Conservation (phyloP, 2,329 filamentous ascomycete species). For the Talaromyces sp. region DNA sequence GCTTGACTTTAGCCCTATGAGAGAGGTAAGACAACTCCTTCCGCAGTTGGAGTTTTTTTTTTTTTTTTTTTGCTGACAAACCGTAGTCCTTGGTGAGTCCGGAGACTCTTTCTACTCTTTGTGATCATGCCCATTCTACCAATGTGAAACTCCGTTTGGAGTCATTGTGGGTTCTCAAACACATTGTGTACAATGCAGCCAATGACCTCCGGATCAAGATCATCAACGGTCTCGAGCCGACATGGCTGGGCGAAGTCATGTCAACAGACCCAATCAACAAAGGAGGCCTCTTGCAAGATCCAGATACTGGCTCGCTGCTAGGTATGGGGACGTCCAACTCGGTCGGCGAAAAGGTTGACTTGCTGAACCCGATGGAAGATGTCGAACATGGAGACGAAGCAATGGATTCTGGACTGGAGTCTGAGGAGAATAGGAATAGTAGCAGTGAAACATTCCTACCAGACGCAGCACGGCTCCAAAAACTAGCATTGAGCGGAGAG, state of each 20-base stretch:
- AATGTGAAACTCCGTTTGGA: conserved; percentile 76
- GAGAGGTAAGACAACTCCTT: conserved; percentile 70
- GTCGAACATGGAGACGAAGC: conserved; percentile 23
- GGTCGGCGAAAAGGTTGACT: conserved; percentile 54
- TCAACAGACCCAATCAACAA: conserved; percentile 46
- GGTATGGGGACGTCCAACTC: conserved; percentile 55
- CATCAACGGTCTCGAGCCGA: conserved; percentile 68
- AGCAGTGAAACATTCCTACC: conserved; percentile 28
- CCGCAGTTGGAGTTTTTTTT: neutral
- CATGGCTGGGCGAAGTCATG: conserved; percentile 77
- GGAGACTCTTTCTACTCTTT: conserved; percentile 71
- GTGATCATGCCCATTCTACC: conserved; percentile 74
- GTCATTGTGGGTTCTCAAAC: conserved; percentile 89
- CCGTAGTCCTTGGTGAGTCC: conserved; percentile 63
- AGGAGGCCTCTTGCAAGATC: conserved; percentile 26
- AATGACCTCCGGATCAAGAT: conserved; percentile 71
- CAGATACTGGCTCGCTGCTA: conserved; percentile 28
- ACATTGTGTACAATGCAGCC: conserved; percentile 69
- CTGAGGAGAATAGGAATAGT: neutral
- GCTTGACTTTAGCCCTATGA: conserved; percentile 85
- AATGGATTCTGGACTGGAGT: conserved; percentile 25
- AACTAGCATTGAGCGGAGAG: conserved; percentile 56
- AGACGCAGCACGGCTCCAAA: conserved; percentile 35
- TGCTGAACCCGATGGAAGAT: conserved; percentile 49
- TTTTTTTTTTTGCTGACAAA: conserved; percentile 8